Percentiles rank a stretch among this genome's conserved stretches.
Evolutionary conservation across 1,284 basidiomycete genomes (phyloP).

Genomic region (Afroboletus lepidellus): DNA sequence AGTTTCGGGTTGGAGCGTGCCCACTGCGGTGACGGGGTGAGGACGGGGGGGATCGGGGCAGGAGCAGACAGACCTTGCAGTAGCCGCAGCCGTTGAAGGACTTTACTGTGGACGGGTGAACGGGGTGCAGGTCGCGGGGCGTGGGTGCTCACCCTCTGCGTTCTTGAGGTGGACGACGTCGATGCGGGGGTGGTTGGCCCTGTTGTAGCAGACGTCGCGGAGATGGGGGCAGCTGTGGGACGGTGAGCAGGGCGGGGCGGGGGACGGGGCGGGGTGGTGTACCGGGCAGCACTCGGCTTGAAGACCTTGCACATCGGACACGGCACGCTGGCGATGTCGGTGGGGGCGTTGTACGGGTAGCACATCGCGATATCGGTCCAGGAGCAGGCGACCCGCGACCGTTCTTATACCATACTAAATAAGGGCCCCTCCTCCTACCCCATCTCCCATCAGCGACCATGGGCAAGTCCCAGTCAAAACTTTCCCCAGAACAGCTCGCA

Average conservation of each 20-base stretch:
- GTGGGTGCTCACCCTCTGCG: conserved; percentile 63
- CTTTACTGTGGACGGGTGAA: conserved; percentile 51
- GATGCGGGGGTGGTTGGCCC: conserved; percentile 64
- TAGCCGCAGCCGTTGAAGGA: conserved; percentile 81
- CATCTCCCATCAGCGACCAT: conserved; percentile 41
- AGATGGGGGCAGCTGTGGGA: conserved; percentile 66
- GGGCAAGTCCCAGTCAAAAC: conserved; percentile 98
- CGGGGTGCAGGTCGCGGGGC: conserved; percentile 2
- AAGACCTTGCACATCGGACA: conserved; percentile 85
- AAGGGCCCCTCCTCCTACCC: conserved; percentile 24
- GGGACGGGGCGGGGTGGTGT: conserved; percentile 16
- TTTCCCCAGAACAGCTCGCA: conserved; percentile 91
- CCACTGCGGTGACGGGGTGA: conserved; percentile 51
- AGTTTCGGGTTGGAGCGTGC: conserved; percentile 57
- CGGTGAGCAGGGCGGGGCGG: conserved; percentile 8
- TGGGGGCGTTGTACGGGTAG: conserved; percentile 60
- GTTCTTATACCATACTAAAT: conserved; percentile 38
- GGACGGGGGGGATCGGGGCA: conserved; percentile 30
- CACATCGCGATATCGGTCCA: conserved; percentile 57
- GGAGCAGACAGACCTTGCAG: conserved; percentile 62
- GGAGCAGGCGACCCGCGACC: conserved; percentile 29
- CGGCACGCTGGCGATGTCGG: conserved; percentile 57
- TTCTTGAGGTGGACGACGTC: conserved; percentile 77
- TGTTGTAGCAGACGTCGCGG: conserved; percentile 70
- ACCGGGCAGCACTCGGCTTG: conserved; percentile 59